phyloP scores from a whole-genome alignment of 441 rosid species.

The Adansonia rubrostipa region DNA sequence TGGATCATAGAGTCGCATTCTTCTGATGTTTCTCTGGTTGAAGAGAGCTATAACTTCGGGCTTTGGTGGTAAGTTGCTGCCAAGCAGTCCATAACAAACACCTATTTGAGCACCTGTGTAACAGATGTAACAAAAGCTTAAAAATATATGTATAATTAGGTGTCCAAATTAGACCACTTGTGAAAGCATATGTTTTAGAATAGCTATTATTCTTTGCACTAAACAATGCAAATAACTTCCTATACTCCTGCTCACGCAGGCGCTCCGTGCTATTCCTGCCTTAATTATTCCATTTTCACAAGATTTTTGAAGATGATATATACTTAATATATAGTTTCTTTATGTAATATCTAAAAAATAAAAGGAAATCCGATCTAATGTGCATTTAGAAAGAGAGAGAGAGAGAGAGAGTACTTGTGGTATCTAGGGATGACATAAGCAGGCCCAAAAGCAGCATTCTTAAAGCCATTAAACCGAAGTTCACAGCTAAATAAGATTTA shows the following conservation, averaged over 20 bases:
- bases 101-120: conserved; percentile 61
- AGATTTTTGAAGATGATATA: no score
- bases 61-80: conserved; percentile 39
- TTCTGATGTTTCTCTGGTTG: conserved; percentile 35
- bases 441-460: conserved; percentile 16
- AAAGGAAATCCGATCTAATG: no score
- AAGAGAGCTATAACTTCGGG: conserved; percentile 54
- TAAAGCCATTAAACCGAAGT: background rate
- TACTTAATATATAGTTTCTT: no score
- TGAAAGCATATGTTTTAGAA: background rate
- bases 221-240: no score
- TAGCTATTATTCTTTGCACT: background rate
- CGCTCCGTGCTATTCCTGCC: no score
- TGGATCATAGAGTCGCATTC: conserved; percentile 52
- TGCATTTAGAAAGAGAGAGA: background rate
- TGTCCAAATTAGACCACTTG: background rate
- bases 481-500: background rate
- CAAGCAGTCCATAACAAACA: conserved; percentile 61
- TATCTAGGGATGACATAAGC: background rate
- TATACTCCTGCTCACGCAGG: no score
- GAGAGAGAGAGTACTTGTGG: conserved; percentile 17
- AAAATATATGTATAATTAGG: background rate
- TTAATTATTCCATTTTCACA: no score
- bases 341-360: no score
- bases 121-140: background rate